phyloP scores from a whole-genome alignment of 345 rosid genomes.

The Moricandia moricandioides region DNA sequence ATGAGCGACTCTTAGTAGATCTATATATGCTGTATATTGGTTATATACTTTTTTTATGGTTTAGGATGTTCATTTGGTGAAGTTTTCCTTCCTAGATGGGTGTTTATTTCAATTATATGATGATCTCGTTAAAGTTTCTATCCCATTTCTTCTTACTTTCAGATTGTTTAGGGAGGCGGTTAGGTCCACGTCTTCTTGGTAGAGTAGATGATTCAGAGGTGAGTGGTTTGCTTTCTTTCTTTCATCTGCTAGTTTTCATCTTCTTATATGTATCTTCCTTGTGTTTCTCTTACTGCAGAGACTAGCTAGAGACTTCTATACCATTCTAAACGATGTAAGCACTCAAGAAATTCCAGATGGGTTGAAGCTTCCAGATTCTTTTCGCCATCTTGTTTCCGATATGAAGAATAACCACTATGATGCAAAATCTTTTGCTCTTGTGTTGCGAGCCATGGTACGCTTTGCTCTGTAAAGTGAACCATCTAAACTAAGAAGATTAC shows the following conservation, averaged over 20 bases:
- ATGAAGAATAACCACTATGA: conserved; percentile 84
- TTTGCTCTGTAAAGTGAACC: neutral
- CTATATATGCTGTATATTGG: no score
- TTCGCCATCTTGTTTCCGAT: conserved; percentile 74
- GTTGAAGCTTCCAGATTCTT: conserved; percentile 82
- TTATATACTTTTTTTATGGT: neutral
- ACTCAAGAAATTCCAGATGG: conserved; percentile 76
- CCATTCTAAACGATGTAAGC: conserved; percentile 78
- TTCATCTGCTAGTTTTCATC: neutral
- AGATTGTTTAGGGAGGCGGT: conserved; percentile 99
- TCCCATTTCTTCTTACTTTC: conserved; percentile 31
- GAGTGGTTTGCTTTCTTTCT: conserved; percentile 28
- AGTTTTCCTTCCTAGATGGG: neutral
- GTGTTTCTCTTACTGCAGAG: conserved; percentile 55
- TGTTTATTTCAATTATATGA: neutral
- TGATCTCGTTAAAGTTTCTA: conserved; percentile 14
- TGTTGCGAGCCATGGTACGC: conserved; percentile 88
- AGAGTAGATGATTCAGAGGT: conserved; percentile 93
- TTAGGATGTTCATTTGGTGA: conserved; percentile 1
- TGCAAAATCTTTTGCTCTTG: conserved; percentile 80
- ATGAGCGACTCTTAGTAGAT: no score
- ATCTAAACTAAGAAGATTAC: neutral
- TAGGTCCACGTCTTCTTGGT: conserved; percentile 94
- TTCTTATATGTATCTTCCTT: conserved; percentile 28
- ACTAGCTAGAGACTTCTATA: conserved; percentile 78